Conservation (phyloP, 495 filamentous ascomycete species). For the Clavariopsis aquatica region DNA sequence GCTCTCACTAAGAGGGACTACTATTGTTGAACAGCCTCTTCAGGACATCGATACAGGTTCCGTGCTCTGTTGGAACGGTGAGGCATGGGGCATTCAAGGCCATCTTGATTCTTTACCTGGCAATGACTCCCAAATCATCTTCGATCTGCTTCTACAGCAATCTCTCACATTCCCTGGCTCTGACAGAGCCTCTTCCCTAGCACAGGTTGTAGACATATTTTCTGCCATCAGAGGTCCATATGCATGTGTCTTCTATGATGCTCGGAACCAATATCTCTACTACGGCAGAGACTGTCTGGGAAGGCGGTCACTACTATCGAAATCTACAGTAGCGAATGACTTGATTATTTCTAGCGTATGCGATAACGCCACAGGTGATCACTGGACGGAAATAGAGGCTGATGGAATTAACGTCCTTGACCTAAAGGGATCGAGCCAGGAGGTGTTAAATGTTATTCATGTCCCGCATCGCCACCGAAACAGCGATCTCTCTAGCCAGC, state of each 20-base stretch:
- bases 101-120: constrained; percentile 54
- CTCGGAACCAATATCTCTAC: constrained; percentile 58
- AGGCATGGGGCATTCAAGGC: constrained; percentile 75
- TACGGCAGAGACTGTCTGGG: constrained; percentile 87
- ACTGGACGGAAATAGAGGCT: constrained; percentile 80
- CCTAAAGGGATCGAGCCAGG: constrained; percentile 41
- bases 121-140: constrained; percentile 78
- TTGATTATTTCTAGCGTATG: constrained; percentile 77
- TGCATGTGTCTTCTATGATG: constrained; percentile 87
- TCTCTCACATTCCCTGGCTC: not conserved
- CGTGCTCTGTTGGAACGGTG: constrained; percentile 96
- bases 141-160: constrained; percentile 58
- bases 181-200: not conserved
- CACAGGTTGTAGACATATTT: constrained; percentile 56
- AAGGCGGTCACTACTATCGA: constrained; percentile 73
- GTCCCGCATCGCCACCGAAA: constrained; percentile 18
- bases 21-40: constrained; percentile 73
- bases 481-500: not conserved
- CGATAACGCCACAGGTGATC: constrained; percentile 51
- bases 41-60: constrained; percentile 61
- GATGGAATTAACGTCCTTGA: constrained; percentile 73
- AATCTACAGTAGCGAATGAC: constrained; percentile 48
- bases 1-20: constrained; percentile 75
- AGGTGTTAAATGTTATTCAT: not conserved
- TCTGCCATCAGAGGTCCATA: constrained; percentile 77